phyloP scores from a whole-genome alignment of 805 yeast genomes.

The Metschnikowia koreensis region DNA sequence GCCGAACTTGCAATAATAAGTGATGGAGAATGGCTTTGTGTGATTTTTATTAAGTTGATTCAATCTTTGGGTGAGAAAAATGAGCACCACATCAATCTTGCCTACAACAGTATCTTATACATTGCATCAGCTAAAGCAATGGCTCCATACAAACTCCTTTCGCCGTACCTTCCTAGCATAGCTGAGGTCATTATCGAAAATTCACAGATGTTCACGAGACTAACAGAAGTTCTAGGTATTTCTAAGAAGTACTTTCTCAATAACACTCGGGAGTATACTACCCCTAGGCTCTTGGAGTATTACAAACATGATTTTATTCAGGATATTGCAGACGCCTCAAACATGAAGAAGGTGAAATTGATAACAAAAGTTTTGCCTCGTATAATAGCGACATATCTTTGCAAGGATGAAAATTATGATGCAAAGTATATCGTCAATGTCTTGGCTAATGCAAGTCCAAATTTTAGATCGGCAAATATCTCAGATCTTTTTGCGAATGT shows the following conservation, averaged over 20 bases:
- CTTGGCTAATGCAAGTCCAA: conserved; percentile 52
- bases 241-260: conserved; percentile 59
- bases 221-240: conserved; percentile 66
- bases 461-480: conserved; percentile 33
- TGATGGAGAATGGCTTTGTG: conserved; percentile 66
- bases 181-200: conserved; percentile 62
- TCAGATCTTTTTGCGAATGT: conserved; percentile 36
- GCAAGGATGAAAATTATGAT: conserved; percentile 48
- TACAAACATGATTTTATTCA: conserved; percentile 62
- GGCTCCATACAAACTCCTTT: conserved; percentile 76
- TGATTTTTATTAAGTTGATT: conserved; percentile 61
- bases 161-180: conserved; percentile 75
- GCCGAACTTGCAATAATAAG: conserved; percentile 61
- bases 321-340: conserved; percentile 55
- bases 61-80: conserved; percentile 64
- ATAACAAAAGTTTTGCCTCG: conserved; percentile 48
- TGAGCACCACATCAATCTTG: conserved; percentile 65
- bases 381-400: conserved; percentile 58
- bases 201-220: conserved; percentile 52
- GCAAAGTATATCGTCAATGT: conserved; percentile 51
- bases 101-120: conserved; percentile 58
- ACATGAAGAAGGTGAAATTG: conserved; percentile 45
- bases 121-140: conserved; percentile 55
- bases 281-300: conserved; percentile 72
- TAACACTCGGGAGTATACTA: conserved; percentile 68